Evolutionary conservation across 441 rosid genomes (phyloP).

Genomic region (Adansonia grandidieri): DNA sequence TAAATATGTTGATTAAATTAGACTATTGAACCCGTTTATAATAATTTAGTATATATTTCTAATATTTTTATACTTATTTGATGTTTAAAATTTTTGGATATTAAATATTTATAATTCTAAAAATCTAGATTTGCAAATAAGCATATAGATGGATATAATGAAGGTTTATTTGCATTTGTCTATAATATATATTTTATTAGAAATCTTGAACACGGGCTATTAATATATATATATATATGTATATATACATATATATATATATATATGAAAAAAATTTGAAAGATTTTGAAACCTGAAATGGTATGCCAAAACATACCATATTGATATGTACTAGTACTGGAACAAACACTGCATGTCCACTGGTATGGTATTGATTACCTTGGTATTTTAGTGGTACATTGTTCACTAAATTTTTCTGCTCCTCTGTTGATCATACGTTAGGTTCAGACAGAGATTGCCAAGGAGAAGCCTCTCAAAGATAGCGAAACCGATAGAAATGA

Average conservation of each 20-base stretch:
- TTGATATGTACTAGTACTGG: not conserved
- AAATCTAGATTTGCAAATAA: not conserved
- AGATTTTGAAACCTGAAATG: not conserved
- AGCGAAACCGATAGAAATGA: constrained; percentile 79
- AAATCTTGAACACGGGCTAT: not conserved
- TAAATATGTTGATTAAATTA: too few relatives aligned
- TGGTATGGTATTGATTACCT: not conserved
- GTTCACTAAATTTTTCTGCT: constrained; percentile 33
- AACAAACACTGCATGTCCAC: not conserved
- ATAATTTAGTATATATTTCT: too few relatives aligned
- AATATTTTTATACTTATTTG: not conserved
- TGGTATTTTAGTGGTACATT: constrained; percentile 12
- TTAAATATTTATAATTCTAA: not conserved
- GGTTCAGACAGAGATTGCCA: constrained; percentile 54
- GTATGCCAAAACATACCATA: not conserved
- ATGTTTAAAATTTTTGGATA: not conserved
- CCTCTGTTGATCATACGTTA: constrained; percentile 38
- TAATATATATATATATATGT: not conserved
- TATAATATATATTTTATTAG: not conserved
- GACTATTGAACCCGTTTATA: too few relatives aligned
- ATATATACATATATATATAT: not conserved
- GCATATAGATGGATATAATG: not conserved
- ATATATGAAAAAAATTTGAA: not conserved
- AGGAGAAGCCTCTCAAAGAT: constrained; percentile 57
- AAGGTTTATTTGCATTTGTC: not conserved